phyloP scores from a whole-genome alignment of 2,329 filamentous ascomycete species.

The Endoconidiophora polonica region DNA sequence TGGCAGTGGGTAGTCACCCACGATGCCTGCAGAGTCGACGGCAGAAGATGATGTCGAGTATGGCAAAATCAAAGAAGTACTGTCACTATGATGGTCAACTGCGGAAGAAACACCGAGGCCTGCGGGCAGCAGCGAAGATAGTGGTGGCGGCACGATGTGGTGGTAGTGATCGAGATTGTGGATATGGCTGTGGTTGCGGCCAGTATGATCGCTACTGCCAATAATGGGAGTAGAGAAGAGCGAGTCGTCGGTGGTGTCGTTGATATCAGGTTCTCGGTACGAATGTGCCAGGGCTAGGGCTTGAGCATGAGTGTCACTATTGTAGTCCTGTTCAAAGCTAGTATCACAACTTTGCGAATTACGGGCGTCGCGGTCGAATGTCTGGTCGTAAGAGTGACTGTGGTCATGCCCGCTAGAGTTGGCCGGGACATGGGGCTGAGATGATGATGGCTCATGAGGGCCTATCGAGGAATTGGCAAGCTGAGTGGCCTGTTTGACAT shows the following conservation, averaged over 20 bases:
- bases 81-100: no score
- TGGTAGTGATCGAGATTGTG: no score
- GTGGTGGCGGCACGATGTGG: no score
- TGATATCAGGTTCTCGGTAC: not conserved
- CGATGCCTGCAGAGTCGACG: no score
- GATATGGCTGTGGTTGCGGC: no score
- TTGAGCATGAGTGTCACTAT: constrained; percentile 1
- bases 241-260: not conserved
- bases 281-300: constrained; percentile 4
- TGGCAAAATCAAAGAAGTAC: not conserved
- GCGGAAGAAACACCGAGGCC: no score
- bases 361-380: not conserved
- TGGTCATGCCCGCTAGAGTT: not conserved
- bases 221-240: no score
- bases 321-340: not conserved
- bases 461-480: no score
- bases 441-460: no score
- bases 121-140: no score
- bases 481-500: no score
- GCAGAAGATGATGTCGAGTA: not conserved
- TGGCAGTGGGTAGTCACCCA: no score
- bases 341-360: not conserved
- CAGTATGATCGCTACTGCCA: not conserved
- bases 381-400: not conserved
- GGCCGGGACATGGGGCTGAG: not conserved